Evolutionary conservation across 345 rosid species (phyloP).

Genomic region (Eutrema yunnanense): DNA sequence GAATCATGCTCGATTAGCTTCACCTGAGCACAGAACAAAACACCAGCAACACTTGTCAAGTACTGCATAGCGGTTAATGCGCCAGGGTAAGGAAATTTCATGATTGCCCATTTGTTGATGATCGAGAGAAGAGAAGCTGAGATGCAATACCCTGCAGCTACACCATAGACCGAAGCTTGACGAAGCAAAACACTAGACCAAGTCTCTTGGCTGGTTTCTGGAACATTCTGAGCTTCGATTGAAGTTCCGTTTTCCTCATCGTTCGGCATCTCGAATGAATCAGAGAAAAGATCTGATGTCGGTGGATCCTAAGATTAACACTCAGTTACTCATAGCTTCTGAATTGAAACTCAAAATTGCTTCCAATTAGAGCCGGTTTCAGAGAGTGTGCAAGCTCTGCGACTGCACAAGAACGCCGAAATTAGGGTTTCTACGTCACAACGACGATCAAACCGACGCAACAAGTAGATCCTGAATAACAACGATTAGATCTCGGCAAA

Average conservation of each 20-base stretch:
- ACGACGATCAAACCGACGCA: neutral
- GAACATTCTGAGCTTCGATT: constrained; percentile 19
- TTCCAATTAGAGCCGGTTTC: neutral
- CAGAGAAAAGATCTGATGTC: neutral
- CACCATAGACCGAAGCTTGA: constrained; percentile 63
- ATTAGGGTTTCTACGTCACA: neutral
- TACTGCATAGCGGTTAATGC: constrained; percentile 92
- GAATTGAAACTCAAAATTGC: neutral
- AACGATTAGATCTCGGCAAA: neutral
- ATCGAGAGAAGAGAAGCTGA: constrained; percentile 94
- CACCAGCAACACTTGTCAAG: constrained; percentile 86
- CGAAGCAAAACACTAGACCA: constrained; percentile 45
- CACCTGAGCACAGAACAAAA: constrained; percentile 47
- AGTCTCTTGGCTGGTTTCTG: constrained; percentile 23
- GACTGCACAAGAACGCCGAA: neutral
- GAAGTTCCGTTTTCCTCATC: constrained; percentile 44
- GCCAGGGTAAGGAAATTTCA: constrained; percentile 96
- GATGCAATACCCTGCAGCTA: constrained; percentile 86
- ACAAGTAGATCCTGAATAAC: neutral
- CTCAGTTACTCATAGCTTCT: neutral
- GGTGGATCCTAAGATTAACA: constrained; percentile 3
- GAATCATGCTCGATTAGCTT: constrained; percentile 68
- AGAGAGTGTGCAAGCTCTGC: neutral
- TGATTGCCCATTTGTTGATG: constrained; percentile 97
- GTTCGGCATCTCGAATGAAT: constrained; percentile 33